Evolutionary conservation across 371 early-diverging fungal species (phyloP).

Genomic region (Rhizomucor miehei): DNA sequence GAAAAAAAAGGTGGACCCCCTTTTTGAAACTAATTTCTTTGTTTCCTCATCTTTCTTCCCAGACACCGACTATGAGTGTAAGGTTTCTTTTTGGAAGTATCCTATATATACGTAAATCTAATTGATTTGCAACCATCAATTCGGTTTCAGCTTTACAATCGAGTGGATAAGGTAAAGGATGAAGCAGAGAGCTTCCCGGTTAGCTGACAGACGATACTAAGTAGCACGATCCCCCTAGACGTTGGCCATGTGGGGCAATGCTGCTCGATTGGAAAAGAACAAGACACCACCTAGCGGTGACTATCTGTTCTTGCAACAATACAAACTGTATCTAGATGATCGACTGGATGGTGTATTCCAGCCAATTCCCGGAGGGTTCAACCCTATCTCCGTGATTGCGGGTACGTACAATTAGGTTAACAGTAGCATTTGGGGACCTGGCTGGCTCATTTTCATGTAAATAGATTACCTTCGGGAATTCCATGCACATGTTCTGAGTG

Average conservation of each 20-base stretch:
- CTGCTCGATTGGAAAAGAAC: constrained; percentile 25
- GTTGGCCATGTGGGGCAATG: constrained; percentile 41
- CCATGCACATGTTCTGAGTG: constrained; percentile 42
- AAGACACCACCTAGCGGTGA: constrained; percentile 16
- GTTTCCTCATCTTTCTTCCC: neutral
- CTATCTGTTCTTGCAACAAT: constrained; percentile 41
- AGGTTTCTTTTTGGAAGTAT: constrained; percentile 6
- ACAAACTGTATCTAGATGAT: constrained; percentile 56
- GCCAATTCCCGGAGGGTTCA: constrained; percentile 48
- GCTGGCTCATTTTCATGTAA: neutral
- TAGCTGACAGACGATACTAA: constrained; percentile 5
- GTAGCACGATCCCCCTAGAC: constrained; percentile 10
- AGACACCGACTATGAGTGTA: constrained; percentile 48
- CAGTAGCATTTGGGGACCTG: neutral
- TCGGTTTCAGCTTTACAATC: constrained; percentile 10
- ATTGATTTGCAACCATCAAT: neutral
- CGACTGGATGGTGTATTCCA: constrained; percentile 34
- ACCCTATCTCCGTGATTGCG: constrained; percentile 42
- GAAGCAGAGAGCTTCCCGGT: too few relatives aligned
- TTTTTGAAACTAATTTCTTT: neutral
- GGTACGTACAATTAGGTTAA: constrained; percentile 14
- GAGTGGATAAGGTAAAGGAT: too few relatives aligned
- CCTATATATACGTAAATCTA: neutral
- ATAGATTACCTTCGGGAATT: constrained; percentile 51
- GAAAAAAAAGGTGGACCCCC: neutral